These are phyloP conservation scores for Epichloe scottii DNA, from an alignment of 2,329 filamentous ascomycete species.

Conservation along the genomic window DNA sequence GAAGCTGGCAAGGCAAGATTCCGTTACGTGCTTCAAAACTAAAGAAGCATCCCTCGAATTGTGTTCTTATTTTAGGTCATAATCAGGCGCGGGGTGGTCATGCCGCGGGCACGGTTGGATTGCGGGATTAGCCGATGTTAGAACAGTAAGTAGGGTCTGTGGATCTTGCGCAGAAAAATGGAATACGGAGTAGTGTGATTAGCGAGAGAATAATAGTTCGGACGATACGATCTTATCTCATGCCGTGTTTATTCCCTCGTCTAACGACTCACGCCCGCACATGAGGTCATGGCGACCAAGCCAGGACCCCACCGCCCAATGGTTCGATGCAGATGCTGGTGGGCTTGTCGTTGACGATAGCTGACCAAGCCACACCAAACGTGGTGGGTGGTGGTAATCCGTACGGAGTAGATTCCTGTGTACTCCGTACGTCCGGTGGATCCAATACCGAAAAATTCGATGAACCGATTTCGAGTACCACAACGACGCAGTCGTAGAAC, in stretches of 20 bases:
- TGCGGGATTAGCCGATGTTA: background rate
- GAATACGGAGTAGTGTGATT: no score
- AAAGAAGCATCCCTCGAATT: conserved; percentile 6
- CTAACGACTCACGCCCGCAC: no score
- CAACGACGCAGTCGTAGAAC: background rate
- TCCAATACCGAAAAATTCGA: background rate
- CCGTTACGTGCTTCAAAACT: conserved; percentile 33
- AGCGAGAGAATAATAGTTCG: no score
- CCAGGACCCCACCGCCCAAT: no score
- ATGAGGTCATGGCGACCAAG: no score
- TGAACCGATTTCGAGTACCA: background rate
- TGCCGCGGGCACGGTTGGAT: background rate
- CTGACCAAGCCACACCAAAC: no score
- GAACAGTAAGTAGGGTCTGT: background rate
- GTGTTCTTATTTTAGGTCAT: background rate
- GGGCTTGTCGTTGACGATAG: no score
- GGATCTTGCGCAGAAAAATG: background rate
- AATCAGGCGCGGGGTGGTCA: background rate
- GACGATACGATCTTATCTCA: no score
- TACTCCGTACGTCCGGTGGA: background rate
- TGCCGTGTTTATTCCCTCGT: no score
- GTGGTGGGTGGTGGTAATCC: no score
- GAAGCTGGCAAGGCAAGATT: conserved; percentile 39
- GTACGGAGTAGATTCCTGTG: no score
- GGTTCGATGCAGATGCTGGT: no score